A percentile compares a stretch with the other conserved stretches of the same genome.
Evolutionary conservation across 495 filamentous ascomycete species (phyloP).

Genomic region (Penicillium ucsense): DNA sequence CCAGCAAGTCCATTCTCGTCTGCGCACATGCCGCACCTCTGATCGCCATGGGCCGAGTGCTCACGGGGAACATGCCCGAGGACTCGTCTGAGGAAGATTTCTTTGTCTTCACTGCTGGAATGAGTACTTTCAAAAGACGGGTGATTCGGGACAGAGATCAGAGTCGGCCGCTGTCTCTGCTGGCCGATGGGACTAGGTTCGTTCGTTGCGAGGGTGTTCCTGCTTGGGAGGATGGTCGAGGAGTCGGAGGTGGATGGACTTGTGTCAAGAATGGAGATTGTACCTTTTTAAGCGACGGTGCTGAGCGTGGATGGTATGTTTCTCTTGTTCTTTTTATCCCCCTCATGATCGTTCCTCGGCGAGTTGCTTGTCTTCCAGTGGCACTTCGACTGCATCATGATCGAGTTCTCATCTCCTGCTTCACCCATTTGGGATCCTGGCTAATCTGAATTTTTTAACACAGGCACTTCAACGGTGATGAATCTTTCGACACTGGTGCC

Average conservation of each 20-base stretch:
- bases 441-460: neutral
- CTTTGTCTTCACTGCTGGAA: conserved; percentile 70
- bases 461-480: conserved; percentile 73
- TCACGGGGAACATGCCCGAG: conserved; percentile 68
- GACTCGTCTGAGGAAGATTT: conserved; percentile 68
- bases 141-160: conserved; percentile 5
- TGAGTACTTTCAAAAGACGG: conserved; percentile 51
- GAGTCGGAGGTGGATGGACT: conserved; percentile 73
- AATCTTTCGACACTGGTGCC: conserved; percentile 49
- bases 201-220: conserved; percentile 26
- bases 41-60: conserved; percentile 70
- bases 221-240: conserved; percentile 53
- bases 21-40: conserved; percentile 87
- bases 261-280: conserved; percentile 76
- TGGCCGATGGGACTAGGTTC: conserved; percentile 23
- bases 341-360: neutral
- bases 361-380: conserved; percentile 4
- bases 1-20: conserved; percentile 57
- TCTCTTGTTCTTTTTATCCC: conserved; percentile 1
- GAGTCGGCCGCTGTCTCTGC: conserved; percentile 9
- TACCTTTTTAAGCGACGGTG: conserved; percentile 63
- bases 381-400: neutral
- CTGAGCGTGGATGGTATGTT: conserved; percentile 83
- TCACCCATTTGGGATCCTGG: too few relatives aligned
- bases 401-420: neutral